A percentile compares a stretch with the other conserved stretches of the same genome.
Evolutionary conservation across 2,329 filamentous ascomycete genomes (phyloP).

Genomic region (Neurospora crassa): DNA sequence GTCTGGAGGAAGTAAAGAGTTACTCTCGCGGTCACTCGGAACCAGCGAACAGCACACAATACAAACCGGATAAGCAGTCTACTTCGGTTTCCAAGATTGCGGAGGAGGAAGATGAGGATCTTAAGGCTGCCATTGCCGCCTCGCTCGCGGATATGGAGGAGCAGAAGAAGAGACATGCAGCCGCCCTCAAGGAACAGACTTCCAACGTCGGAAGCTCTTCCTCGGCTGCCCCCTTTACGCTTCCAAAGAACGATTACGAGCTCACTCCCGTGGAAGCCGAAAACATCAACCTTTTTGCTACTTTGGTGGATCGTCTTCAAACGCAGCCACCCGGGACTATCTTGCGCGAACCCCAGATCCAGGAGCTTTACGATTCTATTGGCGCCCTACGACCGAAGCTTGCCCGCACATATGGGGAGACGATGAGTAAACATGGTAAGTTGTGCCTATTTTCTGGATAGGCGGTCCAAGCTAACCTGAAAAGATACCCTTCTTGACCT

Average conservation of each 20-base stretch:
- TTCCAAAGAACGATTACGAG: slow-evolving; percentile 89
- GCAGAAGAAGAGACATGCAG: slow-evolving; percentile 86
- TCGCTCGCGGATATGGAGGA: slow-evolving; percentile 96
- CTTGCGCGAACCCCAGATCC: slow-evolving; percentile 91
- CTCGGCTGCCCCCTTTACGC: slow-evolving; percentile 41
- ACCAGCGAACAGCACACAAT: slow-evolving; percentile 31
- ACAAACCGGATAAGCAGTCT: slow-evolving; percentile 28
- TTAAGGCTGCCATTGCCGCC: slow-evolving; percentile 91
- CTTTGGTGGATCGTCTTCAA: slow-evolving; percentile 85
- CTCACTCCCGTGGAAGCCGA: slow-evolving; percentile 88
- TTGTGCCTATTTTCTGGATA: slow-evolving; percentile 9
- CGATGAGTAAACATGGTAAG: slow-evolving; percentile 97
- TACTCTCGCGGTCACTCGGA: slow-evolving; percentile 66
- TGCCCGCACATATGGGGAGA: slow-evolving; percentile 91
- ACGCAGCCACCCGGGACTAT: slow-evolving; percentile 95
- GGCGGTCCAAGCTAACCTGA: slow-evolving; percentile 23
- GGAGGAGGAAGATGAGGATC: slow-evolving; percentile 84
- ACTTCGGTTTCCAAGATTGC: slow-evolving; percentile 33
- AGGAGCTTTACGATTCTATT: slow-evolving; percentile 96
- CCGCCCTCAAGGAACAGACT: slow-evolving; percentile 71
- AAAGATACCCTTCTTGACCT: slow-evolving; percentile 85
- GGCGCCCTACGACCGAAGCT: slow-evolving; percentile 88
- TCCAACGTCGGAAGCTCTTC: slow-evolving; percentile 39
- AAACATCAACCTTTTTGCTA: slow-evolving; percentile 94
- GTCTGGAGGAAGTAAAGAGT: slow-evolving; percentile 80